Evolutionary conservation across 148 eudicot species (phyloP).

Genomic region (Polygonum aviculare): DNA sequence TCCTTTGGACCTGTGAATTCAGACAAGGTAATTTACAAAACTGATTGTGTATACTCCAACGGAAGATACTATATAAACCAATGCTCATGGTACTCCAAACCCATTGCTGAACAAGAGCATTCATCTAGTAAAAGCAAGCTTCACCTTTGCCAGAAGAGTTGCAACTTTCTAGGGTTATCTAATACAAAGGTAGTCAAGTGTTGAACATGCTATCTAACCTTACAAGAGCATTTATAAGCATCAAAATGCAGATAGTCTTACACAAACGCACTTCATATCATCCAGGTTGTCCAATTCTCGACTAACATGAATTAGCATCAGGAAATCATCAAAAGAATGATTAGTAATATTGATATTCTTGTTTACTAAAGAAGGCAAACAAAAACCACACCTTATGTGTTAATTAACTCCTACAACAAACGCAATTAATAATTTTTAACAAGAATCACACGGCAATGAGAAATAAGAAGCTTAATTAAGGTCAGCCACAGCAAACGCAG

Average conservation of each 20-base stretch:
- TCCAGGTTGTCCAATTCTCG: background rate
- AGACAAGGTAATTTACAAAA: background rate
- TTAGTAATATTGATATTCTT: background rate
- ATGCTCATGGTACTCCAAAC: background rate
- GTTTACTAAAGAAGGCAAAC: background rate
- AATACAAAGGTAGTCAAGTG: background rate
- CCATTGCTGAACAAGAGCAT: background rate
- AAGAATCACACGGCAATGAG: too few species aligned
- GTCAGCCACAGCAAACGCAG: too few species aligned
- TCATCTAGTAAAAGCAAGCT: background rate
- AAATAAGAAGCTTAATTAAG: too few species aligned
- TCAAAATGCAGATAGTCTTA: background rate
- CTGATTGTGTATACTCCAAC: background rate
- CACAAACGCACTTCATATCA: too few species aligned
- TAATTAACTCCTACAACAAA: too few species aligned
- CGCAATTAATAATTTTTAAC: too few species aligned
- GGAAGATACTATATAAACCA: background rate
- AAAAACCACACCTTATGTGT: background rate
- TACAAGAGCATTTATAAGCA: background rate
- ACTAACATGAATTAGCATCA: background rate
- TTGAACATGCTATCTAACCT: background rate
- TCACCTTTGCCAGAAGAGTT: background rate
- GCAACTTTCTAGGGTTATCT: background rate
- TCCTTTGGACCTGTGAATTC: slow-evolving; percentile 72
- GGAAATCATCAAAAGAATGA: background rate